These are phyloP conservation scores for Desmodesmus armatus DNA, from an alignment of 139 green algal genomes.

Conservation along the genomic window DNA sequence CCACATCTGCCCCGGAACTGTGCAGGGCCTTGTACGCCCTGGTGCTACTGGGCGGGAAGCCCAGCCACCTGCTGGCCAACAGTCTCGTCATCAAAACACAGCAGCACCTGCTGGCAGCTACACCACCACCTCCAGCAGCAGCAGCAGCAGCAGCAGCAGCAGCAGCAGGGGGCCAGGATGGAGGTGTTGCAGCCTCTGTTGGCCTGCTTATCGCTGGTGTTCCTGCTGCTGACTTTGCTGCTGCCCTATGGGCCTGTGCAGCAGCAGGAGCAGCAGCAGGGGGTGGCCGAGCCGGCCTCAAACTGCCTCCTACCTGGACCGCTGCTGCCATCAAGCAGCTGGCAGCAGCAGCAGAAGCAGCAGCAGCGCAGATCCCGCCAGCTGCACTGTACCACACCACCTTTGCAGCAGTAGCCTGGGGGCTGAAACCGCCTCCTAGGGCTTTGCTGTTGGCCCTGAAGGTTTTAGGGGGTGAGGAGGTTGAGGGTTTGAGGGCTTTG, in stretches of 20 bases:
- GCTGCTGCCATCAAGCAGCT: background rate
- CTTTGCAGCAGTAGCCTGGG: background rate
- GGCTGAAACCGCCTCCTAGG: background rate
- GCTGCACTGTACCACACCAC: background rate
- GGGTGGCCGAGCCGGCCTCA: background rate
- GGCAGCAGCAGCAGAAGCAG: constrained; percentile 30
- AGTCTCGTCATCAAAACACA: constrained; percentile 34
- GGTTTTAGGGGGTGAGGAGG: no score
- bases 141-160: constrained; percentile 17
- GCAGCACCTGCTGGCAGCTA: constrained; percentile 12
- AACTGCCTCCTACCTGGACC: background rate
- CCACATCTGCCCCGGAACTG: background rate
- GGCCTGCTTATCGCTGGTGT: no score
- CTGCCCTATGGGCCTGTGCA: background rate
- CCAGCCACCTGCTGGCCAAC: background rate
- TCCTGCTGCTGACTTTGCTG: background rate
- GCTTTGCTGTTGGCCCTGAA: no score
- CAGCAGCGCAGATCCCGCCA: no score
- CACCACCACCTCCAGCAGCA: background rate
- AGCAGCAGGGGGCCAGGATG: background rate
- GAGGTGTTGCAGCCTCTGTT: no score
- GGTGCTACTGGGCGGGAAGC: background rate
- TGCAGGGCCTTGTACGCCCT: background rate
- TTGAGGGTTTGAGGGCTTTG: no score
- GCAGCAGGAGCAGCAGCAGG: background rate